Conservation (phyloP, 2,329 filamentous ascomycete genomes). For the Alternaria triticina region DNA sequence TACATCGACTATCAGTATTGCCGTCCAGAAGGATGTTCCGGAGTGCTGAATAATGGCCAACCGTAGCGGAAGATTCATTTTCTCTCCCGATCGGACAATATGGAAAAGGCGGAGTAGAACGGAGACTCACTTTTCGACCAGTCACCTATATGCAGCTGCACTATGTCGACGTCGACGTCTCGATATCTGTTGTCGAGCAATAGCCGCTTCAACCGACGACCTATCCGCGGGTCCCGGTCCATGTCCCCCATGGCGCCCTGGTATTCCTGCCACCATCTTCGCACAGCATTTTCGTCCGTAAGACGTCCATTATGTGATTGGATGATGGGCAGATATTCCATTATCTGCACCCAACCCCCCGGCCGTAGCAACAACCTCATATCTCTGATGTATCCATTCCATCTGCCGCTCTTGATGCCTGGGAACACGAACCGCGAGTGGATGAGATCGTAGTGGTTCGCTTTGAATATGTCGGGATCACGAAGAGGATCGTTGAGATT, state of each 20-base stretch:
- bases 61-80: not conserved
- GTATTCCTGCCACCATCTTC: slow-evolving; percentile 47
- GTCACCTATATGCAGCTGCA: slow-evolving; percentile 46
- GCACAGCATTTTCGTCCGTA: slow-evolving; percentile 56
- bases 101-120: not conserved
- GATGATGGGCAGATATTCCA: slow-evolving; percentile 84
- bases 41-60: not conserved
- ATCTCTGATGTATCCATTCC: slow-evolving; percentile 77
- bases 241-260: slow-evolving; percentile 41
- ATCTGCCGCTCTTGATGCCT: slow-evolving; percentile 75
- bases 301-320: slow-evolving; percentile 87
- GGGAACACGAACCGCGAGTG: slow-evolving; percentile 76
- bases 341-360: slow-evolving; percentile 85
- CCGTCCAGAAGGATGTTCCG: not conserved
- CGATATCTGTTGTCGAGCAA: slow-evolving; percentile 40
- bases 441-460: slow-evolving; percentile 79
- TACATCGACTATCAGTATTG: slow-evolving; percentile 1
- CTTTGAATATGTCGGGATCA: slow-evolving; percentile 58
- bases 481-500: slow-evolving; percentile 50
- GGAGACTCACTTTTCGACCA: slow-evolving; percentile 44
- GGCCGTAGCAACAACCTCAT: slow-evolving; percentile 74
- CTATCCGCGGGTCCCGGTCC: slow-evolving; percentile 45
- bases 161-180: slow-evolving; percentile 37
- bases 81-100: not conserved
- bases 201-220: slow-evolving; percentile 34